Percentiles rank a stretch among this genome's conserved stretches.
Evolutionary conservation across 345 rosid genomes (phyloP).

Genomic region (Reutealis trisperma): DNA sequence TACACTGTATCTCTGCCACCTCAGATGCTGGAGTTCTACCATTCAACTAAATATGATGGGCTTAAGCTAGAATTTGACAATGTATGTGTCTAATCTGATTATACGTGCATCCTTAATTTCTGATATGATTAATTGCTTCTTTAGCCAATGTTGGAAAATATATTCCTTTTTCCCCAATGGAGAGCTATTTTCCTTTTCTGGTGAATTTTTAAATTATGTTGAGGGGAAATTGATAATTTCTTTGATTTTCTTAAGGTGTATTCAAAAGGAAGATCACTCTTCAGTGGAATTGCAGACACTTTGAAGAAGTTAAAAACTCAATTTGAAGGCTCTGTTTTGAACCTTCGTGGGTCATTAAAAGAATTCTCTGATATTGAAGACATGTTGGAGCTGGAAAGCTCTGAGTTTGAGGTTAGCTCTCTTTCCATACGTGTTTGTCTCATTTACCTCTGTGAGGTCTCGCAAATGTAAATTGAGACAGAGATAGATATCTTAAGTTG

Average conservation of each 20-base stretch:
- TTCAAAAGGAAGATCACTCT: constrained; percentile 56
- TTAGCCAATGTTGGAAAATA: constrained; percentile 4
- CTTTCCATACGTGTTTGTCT: neutral
- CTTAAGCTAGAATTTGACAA: constrained; percentile 55
- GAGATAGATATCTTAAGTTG: neutral
- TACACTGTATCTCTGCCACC: constrained; percentile 76
- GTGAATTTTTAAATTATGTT: neutral
- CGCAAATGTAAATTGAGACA: too few relatives aligned
- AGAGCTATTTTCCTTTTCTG: neutral
- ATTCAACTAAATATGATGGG: constrained; percentile 51
- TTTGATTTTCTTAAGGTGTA: constrained; percentile 49
- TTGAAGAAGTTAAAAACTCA: constrained; percentile 53
- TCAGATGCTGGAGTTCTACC: constrained; percentile 59
- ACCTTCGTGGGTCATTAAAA: constrained; percentile 46
- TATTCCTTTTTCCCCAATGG: neutral
- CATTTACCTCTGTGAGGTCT: neutral
- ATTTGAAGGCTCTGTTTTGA: constrained; percentile 45
- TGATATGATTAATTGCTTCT: constrained; percentile 9
- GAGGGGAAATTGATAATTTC: constrained; percentile 12
- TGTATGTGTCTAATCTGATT: constrained; percentile 42
- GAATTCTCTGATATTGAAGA: constrained; percentile 57
- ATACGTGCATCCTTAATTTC: constrained; percentile 3
- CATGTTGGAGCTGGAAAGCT: constrained; percentile 62
- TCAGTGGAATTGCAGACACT: constrained; percentile 52
- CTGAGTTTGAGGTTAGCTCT: constrained; percentile 66